Base-by-base conservation (phyloP, 1,284 basidiomycete genomes). In the Melanopsichium pennsylvanicum region DNA sequence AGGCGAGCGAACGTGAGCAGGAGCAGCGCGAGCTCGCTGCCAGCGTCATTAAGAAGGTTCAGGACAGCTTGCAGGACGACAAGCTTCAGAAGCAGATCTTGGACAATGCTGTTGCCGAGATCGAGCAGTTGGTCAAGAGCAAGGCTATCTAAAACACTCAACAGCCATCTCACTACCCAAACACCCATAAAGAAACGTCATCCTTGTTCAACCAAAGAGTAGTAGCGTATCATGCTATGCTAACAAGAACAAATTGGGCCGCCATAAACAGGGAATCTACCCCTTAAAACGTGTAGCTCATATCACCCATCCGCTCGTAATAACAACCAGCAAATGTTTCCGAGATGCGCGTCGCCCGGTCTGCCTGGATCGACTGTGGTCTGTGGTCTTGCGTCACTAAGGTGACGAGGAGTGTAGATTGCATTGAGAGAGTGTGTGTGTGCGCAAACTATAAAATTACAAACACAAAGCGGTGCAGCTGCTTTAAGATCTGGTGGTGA, bases 1-100 rank as follows among this genome's bases (percentile, higher is more conserved):
- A 98, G 86, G 93, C 96, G 81, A 92, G 94, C 83, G 86, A 89
- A 82, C 93, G 96, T 85, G 94, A 98, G 86, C 90, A 87, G 79
- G 93, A 98, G 85, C 96, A 98, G 87, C 86, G 87, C 29, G 89
- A 92, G 50, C 88, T 98, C 49, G 90, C 93, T 69, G 89, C 90
- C 86, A 84, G 86, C 54, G 89, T 98, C 80, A 90, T 95, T 75
- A 87, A 87, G 72, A 92, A 90, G 82, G 92, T 97, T 48, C 85
- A 92, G 74, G 87, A 89, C 78, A 86, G 86, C 76, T 84, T 98
- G 72, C 85, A 86, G 82, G 93, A 97, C 77, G 91, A 94, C 81
- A 96, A 92, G 86, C 88, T 90, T 57, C 94, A 95, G 86, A 91
- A 88, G 83, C 92, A 96, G 55, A 89, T 98, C 78, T 86, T 98